Percentiles rank a stretch among this genome's conserved stretches.
Conservation (phyloP, 192 early-diverging fungal genomes). For the Coemansia sp. region DNA sequence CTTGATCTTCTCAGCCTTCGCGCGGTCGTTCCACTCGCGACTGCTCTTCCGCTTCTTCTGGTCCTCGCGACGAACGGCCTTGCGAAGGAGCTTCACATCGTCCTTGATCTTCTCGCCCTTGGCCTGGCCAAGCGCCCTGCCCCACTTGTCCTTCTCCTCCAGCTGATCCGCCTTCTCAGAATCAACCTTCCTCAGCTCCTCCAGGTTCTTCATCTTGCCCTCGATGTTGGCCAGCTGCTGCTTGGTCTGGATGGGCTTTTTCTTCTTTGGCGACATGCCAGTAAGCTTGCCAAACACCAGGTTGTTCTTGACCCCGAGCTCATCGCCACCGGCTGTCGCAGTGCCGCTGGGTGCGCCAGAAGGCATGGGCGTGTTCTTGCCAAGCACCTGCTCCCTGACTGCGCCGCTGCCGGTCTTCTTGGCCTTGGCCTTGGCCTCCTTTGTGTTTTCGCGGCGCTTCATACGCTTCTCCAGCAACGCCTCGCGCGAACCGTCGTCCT, state of each 20-base stretch:
- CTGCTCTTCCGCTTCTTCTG: conserved; percentile 83
- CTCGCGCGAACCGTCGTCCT: conserved; percentile 59
- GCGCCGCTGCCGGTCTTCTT: conserved; percentile 20
- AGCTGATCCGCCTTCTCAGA: conserved; percentile 67
- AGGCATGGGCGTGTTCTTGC: conserved; percentile 28
- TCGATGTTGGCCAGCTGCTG: conserved; percentile 68
- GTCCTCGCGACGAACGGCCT: conserved; percentile 84
- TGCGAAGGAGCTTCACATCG: conserved; percentile 86
- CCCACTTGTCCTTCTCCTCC: conserved; percentile 81
- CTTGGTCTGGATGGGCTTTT: conserved; percentile 53
- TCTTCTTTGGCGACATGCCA: conserved; percentile 46
- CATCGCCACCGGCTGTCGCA: not conserved
- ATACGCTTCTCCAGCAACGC: conserved; percentile 77
- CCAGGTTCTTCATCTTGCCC: conserved; percentile 74
- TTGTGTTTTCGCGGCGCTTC: conserved; percentile 64
- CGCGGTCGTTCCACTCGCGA: conserved; percentile 81
- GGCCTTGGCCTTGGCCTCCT: conserved; percentile 45
- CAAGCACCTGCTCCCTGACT: conserved; percentile 30
- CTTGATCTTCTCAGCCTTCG: conserved; percentile 61
- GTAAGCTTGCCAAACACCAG: conserved; percentile 50
- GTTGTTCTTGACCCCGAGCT: conserved; percentile 28
- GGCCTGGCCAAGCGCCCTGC: conserved; percentile 75
- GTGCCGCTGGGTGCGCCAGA: conserved; percentile 3
- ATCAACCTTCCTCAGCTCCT: conserved; percentile 63
- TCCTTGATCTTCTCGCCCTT: conserved; percentile 93